Conservation (phyloP, 495 filamentous ascomycete species). For the Lepraria neglecta region DNA sequence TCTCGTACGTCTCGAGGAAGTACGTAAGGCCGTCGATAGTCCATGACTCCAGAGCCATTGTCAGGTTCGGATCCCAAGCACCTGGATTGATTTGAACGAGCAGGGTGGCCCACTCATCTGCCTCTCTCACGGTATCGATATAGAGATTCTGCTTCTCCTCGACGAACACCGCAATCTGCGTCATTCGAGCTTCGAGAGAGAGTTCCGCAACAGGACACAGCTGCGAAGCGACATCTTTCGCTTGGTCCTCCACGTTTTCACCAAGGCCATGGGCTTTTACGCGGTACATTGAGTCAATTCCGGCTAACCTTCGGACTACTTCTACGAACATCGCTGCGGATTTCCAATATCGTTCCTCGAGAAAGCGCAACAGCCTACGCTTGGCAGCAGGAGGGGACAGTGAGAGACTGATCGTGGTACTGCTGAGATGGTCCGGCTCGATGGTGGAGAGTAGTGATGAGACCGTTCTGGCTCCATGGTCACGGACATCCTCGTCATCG, state of each 20-base stretch:
- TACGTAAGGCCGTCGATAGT: constrained; percentile 48
- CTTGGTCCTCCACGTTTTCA: constrained; percentile 29
- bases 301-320: constrained; percentile 28
- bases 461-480: constrained; percentile 49
- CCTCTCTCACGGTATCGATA: constrained; percentile 69
- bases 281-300: constrained; percentile 1
- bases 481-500: constrained; percentile 83
- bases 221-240: constrained; percentile 15
- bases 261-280: constrained; percentile 22
- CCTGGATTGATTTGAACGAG: constrained; percentile 1
- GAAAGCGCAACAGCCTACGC: constrained; percentile 40
- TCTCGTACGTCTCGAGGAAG: constrained; percentile 38
- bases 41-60: constrained; percentile 45
- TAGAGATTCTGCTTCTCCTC: constrained; percentile 90
- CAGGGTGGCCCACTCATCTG: constrained; percentile 52
- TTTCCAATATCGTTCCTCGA: constrained; percentile 35
- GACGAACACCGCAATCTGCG: constrained; percentile 70
- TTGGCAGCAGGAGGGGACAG: constrained; percentile 42
- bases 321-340: constrained; percentile 36
- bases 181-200: constrained; percentile 47
- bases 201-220: constrained; percentile 39
- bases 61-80: constrained; percentile 24
- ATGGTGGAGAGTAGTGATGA: constrained; percentile 42
- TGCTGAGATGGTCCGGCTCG: constrained; percentile 28
- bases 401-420: constrained; percentile 31